phyloP scores from a whole-genome alignment of 345 rosid species.

The Rhizophora apiculata region DNA sequence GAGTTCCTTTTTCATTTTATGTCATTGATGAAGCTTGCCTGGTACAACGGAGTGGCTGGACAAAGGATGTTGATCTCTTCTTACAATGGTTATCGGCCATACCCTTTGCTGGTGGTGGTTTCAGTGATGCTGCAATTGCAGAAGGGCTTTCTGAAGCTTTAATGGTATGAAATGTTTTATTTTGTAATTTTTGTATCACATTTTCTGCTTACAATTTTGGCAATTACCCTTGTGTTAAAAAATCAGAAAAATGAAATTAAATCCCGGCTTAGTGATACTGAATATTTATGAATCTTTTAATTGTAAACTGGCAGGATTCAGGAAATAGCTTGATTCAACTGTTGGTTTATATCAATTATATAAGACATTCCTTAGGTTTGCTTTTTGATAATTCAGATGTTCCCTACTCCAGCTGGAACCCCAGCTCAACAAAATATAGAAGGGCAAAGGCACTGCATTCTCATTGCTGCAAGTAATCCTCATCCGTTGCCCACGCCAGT shows the following conservation, averaged over 20 bases:
- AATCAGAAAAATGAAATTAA: too few relatives aligned
- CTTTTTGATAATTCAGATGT: slow-evolving; percentile 57
- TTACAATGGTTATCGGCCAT: slow-evolving; percentile 76
- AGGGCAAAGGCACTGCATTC: slow-evolving; percentile 77
- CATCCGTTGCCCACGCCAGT: slow-evolving; percentile 91
- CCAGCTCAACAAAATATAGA: slow-evolving; percentile 65
- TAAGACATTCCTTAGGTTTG: slow-evolving; percentile 7
- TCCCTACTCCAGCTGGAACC: slow-evolving; percentile 54
- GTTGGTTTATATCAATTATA: slow-evolving; percentile 1
- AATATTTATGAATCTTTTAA: too few relatives aligned
- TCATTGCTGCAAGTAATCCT: slow-evolving; percentile 91
- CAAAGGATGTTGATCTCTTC: slow-evolving; percentile 74
- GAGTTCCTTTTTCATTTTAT: neutral
- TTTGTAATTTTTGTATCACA: too few relatives aligned
- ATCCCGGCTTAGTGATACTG: too few relatives aligned
- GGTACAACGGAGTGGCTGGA: slow-evolving; percentile 96
- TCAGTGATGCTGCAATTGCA: slow-evolving; percentile 88
- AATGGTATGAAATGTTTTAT: slow-evolving; percentile 48
- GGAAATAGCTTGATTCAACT: neutral
- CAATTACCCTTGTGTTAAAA: too few relatives aligned
- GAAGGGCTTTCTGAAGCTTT: slow-evolving; percentile 96
- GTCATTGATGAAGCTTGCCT: slow-evolving; percentile 59
- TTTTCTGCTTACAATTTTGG: too few relatives aligned
- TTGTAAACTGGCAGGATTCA: too few relatives aligned
- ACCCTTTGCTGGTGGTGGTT: slow-evolving; percentile 83